These are phyloP conservation scores for Tuber indicum DNA, from an alignment of 495 filamentous ascomycete genomes.

Conservation along the genomic window DNA sequence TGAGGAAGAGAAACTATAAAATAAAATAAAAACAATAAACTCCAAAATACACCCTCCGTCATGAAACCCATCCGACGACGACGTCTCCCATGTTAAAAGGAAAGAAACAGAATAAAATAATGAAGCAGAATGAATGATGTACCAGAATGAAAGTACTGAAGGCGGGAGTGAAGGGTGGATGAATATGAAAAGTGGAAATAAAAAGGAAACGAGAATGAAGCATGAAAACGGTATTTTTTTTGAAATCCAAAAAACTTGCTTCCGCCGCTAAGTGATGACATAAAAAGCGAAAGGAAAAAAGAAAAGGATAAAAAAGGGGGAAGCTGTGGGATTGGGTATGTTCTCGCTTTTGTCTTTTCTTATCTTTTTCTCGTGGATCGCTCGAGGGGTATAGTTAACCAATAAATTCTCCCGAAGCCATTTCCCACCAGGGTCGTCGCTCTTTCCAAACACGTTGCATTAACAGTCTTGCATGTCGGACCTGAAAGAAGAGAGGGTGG, in stretches of 20 bases:
- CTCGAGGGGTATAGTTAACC: slow-evolving; percentile 45
- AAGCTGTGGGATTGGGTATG: slow-evolving; percentile 11
- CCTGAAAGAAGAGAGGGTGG: slow-evolving; percentile 42
- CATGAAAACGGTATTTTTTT: slow-evolving; percentile 3
- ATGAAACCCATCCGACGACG: slow-evolving; percentile 4
- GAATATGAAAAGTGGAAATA: slow-evolving; percentile 34
- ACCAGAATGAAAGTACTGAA: slow-evolving; percentile 10
- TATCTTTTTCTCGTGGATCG: slow-evolving; percentile 27
- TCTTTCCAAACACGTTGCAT: slow-evolving; percentile 64
- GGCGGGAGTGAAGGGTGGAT: not conserved
- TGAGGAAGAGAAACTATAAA: slow-evolving; percentile 20
- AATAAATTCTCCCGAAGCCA: slow-evolving; percentile 61
- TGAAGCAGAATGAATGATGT: slow-evolving; percentile 8
- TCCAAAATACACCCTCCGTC: slow-evolving; percentile 1
- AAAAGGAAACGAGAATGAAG: slow-evolving; percentile 15
- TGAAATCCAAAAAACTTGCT: slow-evolving; percentile 28
- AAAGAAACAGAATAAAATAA: slow-evolving; percentile 10
- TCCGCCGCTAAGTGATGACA: slow-evolving; percentile 25
- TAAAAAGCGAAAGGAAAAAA: slow-evolving; percentile 27
- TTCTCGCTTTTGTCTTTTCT: slow-evolving; percentile 9
- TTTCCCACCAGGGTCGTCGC: slow-evolving; percentile 56
- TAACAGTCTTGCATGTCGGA: slow-evolving; percentile 55
- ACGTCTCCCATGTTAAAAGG: slow-evolving; percentile 16
- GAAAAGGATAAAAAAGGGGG: not conserved
- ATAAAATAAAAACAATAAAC: slow-evolving; percentile 16